Evolutionary conservation across 2,329 filamentous ascomycete species (phyloP).

Genomic region (Didymella segeticola): DNA sequence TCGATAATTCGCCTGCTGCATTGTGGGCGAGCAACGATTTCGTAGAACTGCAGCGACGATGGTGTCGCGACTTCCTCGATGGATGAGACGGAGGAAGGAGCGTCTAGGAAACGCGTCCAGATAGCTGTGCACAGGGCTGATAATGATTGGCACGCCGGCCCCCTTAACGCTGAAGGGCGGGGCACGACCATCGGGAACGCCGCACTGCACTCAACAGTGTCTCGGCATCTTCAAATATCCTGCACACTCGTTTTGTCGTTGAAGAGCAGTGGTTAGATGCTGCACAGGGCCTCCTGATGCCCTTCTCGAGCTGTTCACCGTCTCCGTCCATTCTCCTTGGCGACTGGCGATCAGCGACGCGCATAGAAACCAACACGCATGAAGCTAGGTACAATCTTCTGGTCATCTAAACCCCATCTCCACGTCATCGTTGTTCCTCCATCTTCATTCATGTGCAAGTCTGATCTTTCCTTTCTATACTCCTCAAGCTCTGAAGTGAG

Average conservation of each 20-base stretch:
- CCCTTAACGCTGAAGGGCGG: constrained; percentile 20
- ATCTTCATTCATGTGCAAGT: not conserved
- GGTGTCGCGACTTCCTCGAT: constrained; percentile 23
- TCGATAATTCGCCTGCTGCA: constrained; percentile 54
- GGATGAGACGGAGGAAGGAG: constrained; percentile 20
- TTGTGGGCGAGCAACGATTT: constrained; percentile 38
- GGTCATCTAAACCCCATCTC: constrained; percentile 13
- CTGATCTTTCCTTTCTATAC: not conserved
- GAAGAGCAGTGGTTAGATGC: not conserved
- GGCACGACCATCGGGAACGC: constrained; percentile 15
- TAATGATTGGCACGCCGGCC: constrained; percentile 19
- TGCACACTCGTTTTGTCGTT: constrained; percentile 2
- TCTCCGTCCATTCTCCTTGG: constrained; percentile 20
- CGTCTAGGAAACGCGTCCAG: constrained; percentile 17
- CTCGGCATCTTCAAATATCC: constrained; percentile 6
- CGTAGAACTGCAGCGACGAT: constrained; percentile 39
- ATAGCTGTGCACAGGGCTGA: constrained; percentile 22
- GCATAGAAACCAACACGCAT: constrained; percentile 3
- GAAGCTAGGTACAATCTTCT: constrained; percentile 11
- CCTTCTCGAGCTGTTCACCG: constrained; percentile 5
- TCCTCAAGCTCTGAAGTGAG: not conserved
- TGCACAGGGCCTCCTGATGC: not conserved
- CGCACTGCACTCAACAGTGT: constrained; percentile 15
- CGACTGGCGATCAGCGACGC: constrained; percentile 11
- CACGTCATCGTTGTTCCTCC: constrained; percentile 21